These are phyloP conservation scores for Prunus mongolica DNA, from an alignment of 306 rosid genomes.

Conservation along the genomic window DNA sequence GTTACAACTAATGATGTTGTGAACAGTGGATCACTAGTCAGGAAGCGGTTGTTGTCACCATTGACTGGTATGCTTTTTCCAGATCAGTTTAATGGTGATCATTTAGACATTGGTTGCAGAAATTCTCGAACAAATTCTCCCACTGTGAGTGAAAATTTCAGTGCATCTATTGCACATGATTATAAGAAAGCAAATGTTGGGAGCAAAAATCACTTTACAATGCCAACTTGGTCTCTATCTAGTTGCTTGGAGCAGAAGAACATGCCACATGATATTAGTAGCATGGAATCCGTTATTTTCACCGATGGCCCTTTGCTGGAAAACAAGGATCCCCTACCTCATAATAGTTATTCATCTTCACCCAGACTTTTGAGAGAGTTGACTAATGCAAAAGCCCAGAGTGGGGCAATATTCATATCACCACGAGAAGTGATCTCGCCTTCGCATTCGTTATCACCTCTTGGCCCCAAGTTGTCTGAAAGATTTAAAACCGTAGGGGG, in stretches of 20 bases:
- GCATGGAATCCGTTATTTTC: conserved; percentile 33
- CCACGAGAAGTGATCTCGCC: conserved; percentile 40
- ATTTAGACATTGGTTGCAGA: conserved; percentile 63
- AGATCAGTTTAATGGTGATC: conserved; percentile 59
- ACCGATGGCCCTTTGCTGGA: conserved; percentile 60
- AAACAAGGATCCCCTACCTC: conserved; percentile 27
- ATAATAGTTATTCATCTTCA: conserved; percentile 27
- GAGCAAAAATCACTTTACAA: conserved; percentile 33
- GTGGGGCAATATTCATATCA: conserved; percentile 35
- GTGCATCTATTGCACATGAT: conserved; percentile 45
- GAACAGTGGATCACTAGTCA: conserved; percentile 54
- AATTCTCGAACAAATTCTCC: conserved; percentile 25
- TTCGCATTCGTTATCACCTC: conserved; percentile 79
- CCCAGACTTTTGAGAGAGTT: conserved; percentile 35
- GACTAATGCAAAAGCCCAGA: conserved; percentile 32
- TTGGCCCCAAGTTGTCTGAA: conserved; percentile 82
- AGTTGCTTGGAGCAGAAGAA: conserved; percentile 50
- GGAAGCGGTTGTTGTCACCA: conserved; percentile 86
- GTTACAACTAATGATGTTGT: conserved; percentile 36
- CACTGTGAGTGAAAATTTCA: conserved; percentile 28
- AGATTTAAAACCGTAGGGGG: conserved; percentile 45
- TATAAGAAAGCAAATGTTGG: conserved; percentile 92
- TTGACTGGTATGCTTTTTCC: conserved; percentile 74
- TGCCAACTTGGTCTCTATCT: conserved; percentile 49
- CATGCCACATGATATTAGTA: conserved; percentile 3